Evolutionary conservation across 768 basidiomycete genomes (phyloP), one percentile per base, ranked within the genome.

Genomic region (Boletus edulis): DNA sequence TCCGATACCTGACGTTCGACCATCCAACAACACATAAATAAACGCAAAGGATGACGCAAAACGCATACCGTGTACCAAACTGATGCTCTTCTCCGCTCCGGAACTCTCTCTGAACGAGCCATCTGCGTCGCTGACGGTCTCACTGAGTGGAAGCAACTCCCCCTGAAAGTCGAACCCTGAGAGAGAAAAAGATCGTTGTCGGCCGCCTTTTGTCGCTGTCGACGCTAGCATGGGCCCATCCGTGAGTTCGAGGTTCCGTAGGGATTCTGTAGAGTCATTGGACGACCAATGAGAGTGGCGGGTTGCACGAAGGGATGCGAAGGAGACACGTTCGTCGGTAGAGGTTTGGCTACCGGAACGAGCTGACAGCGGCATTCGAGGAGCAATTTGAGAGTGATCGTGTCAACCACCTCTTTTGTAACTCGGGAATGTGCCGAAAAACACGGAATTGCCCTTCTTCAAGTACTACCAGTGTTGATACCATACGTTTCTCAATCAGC

Each of bases 81-180:
- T 81, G 10, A 95, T 82, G 59, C 72, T 90, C 69, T 91, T 94
- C 65, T 91, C 89, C 27, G 76, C 72, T 60, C 90, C 88, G 13
- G 77, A 72, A 32, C 59, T 68, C 42, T 79, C 81, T 22, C 73
- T 73, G 39, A 75, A 71, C 13, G 77, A 66, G 41, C 74, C 70
- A 20, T 84, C 84, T 12, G 84, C 81, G 55, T 91, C 89, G 47
- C 88, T 87, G 56, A 93, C 69, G 66, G 89, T 93, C 11, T 84
- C 76, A 56, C 82, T 89, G 45, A 94, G 76, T 1, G 91, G 93
- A 35, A 94, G 75, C 63, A 94, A 73, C 59, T 90, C 86, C 44
- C 78, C 78, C 67, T 89, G 83, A 62, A 92, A 92, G 60, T 92
- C 84, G 68, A 94, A 92, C 8, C 86, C 86, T 8, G 85, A 78